Evolutionary conservation across 2,329 filamentous ascomycete genomes (phyloP).

Genomic region (Capronia coronata): DNA sequence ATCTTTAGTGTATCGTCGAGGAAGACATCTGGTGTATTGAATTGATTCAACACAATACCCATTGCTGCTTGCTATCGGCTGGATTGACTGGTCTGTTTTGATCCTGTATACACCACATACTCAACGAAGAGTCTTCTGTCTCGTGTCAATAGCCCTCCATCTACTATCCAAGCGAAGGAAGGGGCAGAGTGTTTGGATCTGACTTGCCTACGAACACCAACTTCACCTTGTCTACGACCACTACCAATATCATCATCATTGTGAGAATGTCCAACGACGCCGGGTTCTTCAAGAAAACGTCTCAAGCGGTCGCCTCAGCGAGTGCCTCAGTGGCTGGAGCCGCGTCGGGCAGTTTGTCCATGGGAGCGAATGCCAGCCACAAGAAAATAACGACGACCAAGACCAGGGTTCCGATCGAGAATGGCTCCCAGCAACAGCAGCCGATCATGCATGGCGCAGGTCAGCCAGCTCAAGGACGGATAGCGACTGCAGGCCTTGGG

Average conservation of each 20-base stretch:
- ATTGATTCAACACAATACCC: too few species aligned
- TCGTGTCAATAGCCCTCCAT: too few species aligned
- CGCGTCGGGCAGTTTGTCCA: constrained; percentile 22
- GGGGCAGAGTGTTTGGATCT: too few species aligned
- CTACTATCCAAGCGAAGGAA: too few species aligned
- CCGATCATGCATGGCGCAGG: constrained; percentile 30
- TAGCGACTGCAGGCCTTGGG: constrained; percentile 12
- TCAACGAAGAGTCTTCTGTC: too few species aligned
- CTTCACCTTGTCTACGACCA: background rate
- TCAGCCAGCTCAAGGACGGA: constrained; percentile 14
- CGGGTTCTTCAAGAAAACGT: constrained; percentile 23
- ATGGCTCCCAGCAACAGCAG: constrained; percentile 7
- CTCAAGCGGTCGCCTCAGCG: constrained; percentile 24
- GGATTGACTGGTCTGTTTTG: too few species aligned
- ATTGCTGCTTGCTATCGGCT: too few species aligned
- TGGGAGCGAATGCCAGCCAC: constrained; percentile 19
- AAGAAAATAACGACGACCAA: constrained; percentile 26
- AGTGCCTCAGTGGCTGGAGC: constrained; percentile 22
- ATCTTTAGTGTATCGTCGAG: too few species aligned
- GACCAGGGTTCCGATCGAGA: constrained; percentile 4
- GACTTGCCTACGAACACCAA: too few species aligned
- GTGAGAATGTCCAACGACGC: constrained; percentile 22
- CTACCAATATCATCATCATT: background rate
- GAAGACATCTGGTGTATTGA: too few species aligned
- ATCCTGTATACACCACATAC: too few species aligned